phyloP scores from a whole-genome alignment of 306 rosid genomes.

The Gynostemma pentaphyllum region DNA sequence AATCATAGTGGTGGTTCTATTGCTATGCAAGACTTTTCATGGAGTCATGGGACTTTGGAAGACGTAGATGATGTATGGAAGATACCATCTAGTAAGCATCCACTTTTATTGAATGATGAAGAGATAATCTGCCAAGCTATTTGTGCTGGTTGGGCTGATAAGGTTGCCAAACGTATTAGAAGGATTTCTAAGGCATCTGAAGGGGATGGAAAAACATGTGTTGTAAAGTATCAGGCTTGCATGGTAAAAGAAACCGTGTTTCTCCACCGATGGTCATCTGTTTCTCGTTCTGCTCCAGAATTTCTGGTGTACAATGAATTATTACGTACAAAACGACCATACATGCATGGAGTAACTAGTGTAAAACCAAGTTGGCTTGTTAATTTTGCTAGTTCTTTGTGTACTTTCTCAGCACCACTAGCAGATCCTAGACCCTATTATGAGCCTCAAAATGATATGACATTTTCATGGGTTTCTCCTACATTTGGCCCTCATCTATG shows the following conservation, averaged over 20 bases:
- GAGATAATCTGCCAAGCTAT: slow-evolving; percentile 69
- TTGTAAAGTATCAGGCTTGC: slow-evolving; percentile 56
- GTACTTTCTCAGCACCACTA: slow-evolving; percentile 50
- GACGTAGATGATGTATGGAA: slow-evolving; percentile 59
- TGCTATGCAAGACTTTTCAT: slow-evolving; percentile 42
- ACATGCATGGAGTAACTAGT: slow-evolving; percentile 81
- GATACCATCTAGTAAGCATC: slow-evolving; percentile 38
- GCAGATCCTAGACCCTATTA: slow-evolving; percentile 56
- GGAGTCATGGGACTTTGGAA: slow-evolving; percentile 52
- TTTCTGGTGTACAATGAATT: slow-evolving; percentile 85
- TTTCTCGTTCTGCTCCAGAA: slow-evolving; percentile 56
- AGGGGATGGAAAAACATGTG: slow-evolving; percentile 30
- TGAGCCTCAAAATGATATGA: slow-evolving; percentile 49
- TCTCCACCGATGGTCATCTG: slow-evolving; percentile 64
- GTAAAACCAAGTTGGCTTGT: slow-evolving; percentile 82
- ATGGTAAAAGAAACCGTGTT: slow-evolving; percentile 54
- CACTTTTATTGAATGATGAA: slow-evolving; percentile 62
- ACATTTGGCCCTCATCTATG: slow-evolving; percentile 68
- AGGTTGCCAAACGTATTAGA: slow-evolving; percentile 71
- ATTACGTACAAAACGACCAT: slow-evolving; percentile 54
- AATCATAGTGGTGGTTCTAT: slow-evolving; percentile 29
- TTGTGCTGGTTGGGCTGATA: slow-evolving; percentile 99
- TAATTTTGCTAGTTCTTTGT: slow-evolving; percentile 54
- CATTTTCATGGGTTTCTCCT: slow-evolving; percentile 50
- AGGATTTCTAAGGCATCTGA: slow-evolving; percentile 29